Percentiles rank a stretch among this genome's conserved stretches.
Conservation (phyloP, 805 yeast species). For the Saccharomycopsis javanensis region DNA sequence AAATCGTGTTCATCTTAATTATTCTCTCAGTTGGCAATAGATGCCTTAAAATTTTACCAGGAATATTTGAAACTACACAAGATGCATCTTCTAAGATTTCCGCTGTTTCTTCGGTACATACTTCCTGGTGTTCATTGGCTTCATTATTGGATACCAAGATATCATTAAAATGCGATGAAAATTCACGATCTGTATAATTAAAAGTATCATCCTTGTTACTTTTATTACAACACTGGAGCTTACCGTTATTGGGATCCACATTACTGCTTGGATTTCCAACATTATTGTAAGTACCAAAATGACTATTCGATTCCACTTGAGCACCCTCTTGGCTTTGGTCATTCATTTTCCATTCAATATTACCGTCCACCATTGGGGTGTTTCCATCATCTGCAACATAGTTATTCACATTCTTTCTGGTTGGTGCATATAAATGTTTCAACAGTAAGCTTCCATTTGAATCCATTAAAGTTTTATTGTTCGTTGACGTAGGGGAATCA, state of each 20-base stretch:
- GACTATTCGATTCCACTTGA: background rate
- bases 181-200: background rate
- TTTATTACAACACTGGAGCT: background rate
- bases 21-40: constrained; percentile 20
- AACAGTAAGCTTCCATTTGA: background rate
- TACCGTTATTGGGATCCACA: background rate
- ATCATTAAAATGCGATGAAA: background rate
- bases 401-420: background rate
- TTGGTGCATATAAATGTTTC: background rate
- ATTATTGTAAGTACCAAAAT: background rate
- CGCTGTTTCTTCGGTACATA: too few species aligned
- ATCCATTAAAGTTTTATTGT: background rate
- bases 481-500: background rate
- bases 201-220: background rate
- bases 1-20: constrained; percentile 22
- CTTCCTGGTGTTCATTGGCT: background rate
- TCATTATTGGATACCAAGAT: background rate
- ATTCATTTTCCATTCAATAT: background rate
- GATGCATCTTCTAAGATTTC: background rate
- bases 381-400: background rate
- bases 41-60: constrained; percentile 12
- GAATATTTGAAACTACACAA: constrained; percentile 7
- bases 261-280: background rate
- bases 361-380: background rate
- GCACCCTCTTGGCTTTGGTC: background rate